Evolutionary conservation across 305 asterid genomes (phyloP), one percentile per base, ranked within the genome.

Genomic region (Striga hermonthica): DNA sequence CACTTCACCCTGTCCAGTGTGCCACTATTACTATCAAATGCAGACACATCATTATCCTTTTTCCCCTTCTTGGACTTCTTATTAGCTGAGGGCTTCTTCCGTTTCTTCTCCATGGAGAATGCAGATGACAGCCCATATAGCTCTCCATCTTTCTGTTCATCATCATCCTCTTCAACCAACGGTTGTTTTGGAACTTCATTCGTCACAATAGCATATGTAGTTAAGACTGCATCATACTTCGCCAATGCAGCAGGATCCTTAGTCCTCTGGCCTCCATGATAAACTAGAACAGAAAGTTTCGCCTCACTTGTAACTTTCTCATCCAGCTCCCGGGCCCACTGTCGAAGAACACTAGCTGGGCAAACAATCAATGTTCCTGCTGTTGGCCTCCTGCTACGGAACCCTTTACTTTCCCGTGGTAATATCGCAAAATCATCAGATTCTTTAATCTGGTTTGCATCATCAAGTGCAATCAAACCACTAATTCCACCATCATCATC

Each of bases 311-410:
- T 22, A 60, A 90, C 91, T 82, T 93, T 93, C 75, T 93, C 99
- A 47, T 80, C 84, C 72, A 93, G 78, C 85, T 93, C 99, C 63
- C 83, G 79, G 35, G 80, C 89, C 99, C 99, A 93, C 74, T 93
- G 99, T 57, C 95, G 88, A 76, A 93, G 85, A 82, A 93, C 90
- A 83, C 97, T 93, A 61, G 99, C 99, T 11, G 99, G 99, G 79
- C 99, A 93, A 61, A 93, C 96, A 48, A 93, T 86, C 80, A 93
- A 78, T 38, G 99, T 88, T 57, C 99, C 96, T 50, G 91, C 99
- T 38, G 81, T 85, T 3, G 95, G 95, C 81, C 93, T 83, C 85
- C 72, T 80, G 71, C 86, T 82, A 43, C 75, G 81, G 64, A 84
- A 85, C 54, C 79, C 79, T 69, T 62, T 77, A 81, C 83, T 89